Percentiles rank a stretch among this genome's conserved stretches.
These are phyloP conservation scores for Huntiella abstrusa DNA, from an alignment of 2,329 filamentous ascomycete genomes.

Conservation along the genomic window DNA sequence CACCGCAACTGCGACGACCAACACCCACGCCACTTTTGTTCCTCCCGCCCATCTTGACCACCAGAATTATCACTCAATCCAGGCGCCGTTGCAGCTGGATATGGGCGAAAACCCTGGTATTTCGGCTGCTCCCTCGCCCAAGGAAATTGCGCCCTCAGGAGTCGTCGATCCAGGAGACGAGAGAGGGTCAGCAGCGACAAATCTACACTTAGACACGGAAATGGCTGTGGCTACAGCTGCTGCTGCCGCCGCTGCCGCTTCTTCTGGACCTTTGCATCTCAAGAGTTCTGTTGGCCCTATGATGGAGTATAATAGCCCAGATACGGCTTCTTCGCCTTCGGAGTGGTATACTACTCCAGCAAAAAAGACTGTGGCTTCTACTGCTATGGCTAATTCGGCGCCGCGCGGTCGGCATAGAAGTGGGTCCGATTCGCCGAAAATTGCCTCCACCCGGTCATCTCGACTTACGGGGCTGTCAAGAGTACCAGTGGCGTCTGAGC, in stretches of 20 bases:
- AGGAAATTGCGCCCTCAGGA: neutral
- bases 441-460: constrained; percentile 10
- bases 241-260: neutral
- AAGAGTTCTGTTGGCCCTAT: too few species aligned
- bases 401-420: constrained; percentile 7
- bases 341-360: constrained; percentile 38
- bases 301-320: neutral
- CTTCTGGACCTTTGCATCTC: too few species aligned
- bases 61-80: too few species aligned
- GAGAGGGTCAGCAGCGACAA: too few species aligned
- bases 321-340: constrained; percentile 38
- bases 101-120: too few species aligned
- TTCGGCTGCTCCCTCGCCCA: too few species aligned
- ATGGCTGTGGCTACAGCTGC: constrained; percentile 1
- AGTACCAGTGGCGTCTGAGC: neutral
- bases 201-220: too few species aligned
- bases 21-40: too few species aligned
- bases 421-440: constrained; percentile 7
- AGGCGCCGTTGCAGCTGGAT: too few species aligned
- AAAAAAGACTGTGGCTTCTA: constrained; percentile 1
- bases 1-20: too few species aligned
- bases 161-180: neutral
- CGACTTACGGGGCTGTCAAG: constrained; percentile 17
- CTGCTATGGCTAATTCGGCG: constrained; percentile 1
- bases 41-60: too few species aligned